These are phyloP conservation scores for Ascocoryne sarcoides DNA, from an alignment of 2,329 filamentous ascomycete genomes.

Conservation along the genomic window DNA sequence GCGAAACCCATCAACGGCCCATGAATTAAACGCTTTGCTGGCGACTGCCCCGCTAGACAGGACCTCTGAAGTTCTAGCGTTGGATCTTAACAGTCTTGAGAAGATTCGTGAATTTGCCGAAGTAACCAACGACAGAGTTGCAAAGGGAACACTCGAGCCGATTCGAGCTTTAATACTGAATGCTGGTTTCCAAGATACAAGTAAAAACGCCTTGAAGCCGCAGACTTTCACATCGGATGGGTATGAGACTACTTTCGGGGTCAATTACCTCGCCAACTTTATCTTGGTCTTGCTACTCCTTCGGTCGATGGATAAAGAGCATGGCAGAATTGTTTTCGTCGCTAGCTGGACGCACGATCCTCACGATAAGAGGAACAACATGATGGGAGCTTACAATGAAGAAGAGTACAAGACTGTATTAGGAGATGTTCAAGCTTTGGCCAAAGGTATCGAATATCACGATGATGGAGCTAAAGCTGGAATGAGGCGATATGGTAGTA, in stretches of 20 bases:
- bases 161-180: slow-evolving; percentile 22
- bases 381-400: neutral
- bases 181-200: slow-evolving; percentile 16
- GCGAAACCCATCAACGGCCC: slow-evolving; percentile 6
- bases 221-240: slow-evolving; percentile 28
- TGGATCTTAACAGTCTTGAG: slow-evolving; percentile 11
- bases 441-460: slow-evolving; percentile 7
- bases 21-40: slow-evolving; percentile 6
- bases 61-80: slow-evolving; percentile 3
- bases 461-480: slow-evolving; percentile 8
- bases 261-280: slow-evolving; percentile 30
- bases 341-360: slow-evolving; percentile 20
- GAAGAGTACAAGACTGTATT: slow-evolving; percentile 26
- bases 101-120: slow-evolving; percentile 10
- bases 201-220: slow-evolving; percentile 7
- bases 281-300: slow-evolving; percentile 28
- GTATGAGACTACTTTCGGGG: slow-evolving; percentile 28
- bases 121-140: slow-evolving; percentile 17
- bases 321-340: slow-evolving; percentile 28
- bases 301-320: slow-evolving; percentile 29
- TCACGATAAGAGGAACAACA: slow-evolving; percentile 2
- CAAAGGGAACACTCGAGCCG: slow-evolving; percentile 13
- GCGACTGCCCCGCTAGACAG: slow-evolving; percentile 1
- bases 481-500: slow-evolving; percentile 10
- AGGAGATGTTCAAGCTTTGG: slow-evolving; percentile 7